Base-by-base conservation (phyloP, 2,329 filamentous ascomycete species). In the Talaromyces sp. region DNA sequence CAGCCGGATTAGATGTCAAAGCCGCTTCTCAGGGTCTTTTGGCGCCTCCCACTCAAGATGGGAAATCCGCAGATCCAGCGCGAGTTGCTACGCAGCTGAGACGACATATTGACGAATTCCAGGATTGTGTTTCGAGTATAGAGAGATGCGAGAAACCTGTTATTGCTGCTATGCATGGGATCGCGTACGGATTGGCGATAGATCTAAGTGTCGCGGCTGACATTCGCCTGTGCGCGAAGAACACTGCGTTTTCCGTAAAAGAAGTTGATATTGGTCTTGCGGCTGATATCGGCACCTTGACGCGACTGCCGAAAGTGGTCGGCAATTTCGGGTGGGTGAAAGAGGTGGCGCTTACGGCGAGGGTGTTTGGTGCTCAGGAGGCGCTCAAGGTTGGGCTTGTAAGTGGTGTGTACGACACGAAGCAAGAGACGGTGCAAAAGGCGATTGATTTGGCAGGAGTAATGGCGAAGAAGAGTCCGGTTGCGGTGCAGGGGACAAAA, bases 141-240 rank as follows among this genome's bases (percentile, higher is more conserved):
- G 93, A 97, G 75, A 87, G 84, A 68, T 98, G 93, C 77, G 90
- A 95, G 78, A 98, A 98, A 78, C 92, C 92, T 65, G 91, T 97
- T 37, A 89, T 98, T 63, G 88, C 86, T 58, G 87, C 92, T 21
- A 77, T 96, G 67, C 91, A 96, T 70, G 92, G 89, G 44, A 86
- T 93, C 68, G 84, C 88, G 2, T 86, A 91, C 68, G 92, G 92
- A 16, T 81, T 96, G 9, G 90, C 86, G 18, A 88, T 96, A 66
- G 91, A 96, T 72, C 63, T 82, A 7, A 70, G 73, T 14, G 72
- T 73, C 1, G 77, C 78, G 2, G 72, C 76, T 2, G 80, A 82
- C 57, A 71, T 82, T 54, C 72, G 79, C 7, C 64, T 81, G 3
- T 79, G 75, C 60, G 66, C 75, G 0, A 64, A 65, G 3, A 71